Evolutionary conservation across 2,329 filamentous ascomycete species (phyloP), one percentile per base, ranked within the genome.

Genomic region (Cladosporium sp.): DNA sequence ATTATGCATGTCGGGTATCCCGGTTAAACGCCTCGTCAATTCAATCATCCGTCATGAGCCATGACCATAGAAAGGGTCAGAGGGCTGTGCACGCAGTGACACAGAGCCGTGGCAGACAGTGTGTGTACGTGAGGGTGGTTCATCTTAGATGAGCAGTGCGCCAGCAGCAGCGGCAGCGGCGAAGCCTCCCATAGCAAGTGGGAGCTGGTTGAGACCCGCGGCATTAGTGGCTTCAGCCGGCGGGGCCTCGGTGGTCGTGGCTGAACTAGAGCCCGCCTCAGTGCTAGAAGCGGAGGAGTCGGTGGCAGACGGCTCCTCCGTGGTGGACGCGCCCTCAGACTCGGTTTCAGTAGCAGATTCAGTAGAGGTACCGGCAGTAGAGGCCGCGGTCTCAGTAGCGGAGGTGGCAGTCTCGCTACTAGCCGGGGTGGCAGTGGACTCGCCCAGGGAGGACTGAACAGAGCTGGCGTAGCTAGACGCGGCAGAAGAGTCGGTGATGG

Each of bases 161-260:
- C 59, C 60, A 46, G 58, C 60, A 13, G 58, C 60, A 13, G 56
- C 46, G 53, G 56, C 46, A 43, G 57, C 60, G 16, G 56, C 59
- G 44, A 59, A 49, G 19, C 58, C 56, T 43, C 49, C 59, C 41
- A 58, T 52, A 34, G 58, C 46, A 44, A 54, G 53, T 46, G 58
- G 57, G 33, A 59, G 42, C 22, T 58, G 46, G 38, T 56, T 55
- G 43, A 52, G 44, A 49, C 43, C 37, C 11, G 55, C 59, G 37
- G 54, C 59, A 46, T 59, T 58, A 53, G 54, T 56, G 18, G 52
- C 40, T 28, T 33, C 42, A 52, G 41, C 53, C 10, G 53, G 46
- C 35, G 61, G 56, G 31, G 59, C 58, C 11, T 49, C 45, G 41
- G 58, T 62, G 19, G 55, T 57, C 40, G 55, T 46, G 22, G 43